These are phyloP conservation scores for Amphibolis antarctica DNA, from an alignment of 106 monocot species.

Conservation along the genomic window DNA sequence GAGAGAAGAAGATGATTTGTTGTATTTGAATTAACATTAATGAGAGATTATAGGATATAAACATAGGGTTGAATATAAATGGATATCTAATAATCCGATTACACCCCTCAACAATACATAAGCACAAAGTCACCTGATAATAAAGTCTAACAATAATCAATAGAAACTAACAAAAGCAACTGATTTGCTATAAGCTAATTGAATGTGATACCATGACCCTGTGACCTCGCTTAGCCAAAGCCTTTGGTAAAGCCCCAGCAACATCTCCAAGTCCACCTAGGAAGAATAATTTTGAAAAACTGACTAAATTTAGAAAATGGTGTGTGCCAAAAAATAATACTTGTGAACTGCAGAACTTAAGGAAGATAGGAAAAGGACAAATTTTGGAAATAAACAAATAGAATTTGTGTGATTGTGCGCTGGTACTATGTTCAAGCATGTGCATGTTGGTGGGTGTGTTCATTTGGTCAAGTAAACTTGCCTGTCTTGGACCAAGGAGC, in stretches of 20 bases:
- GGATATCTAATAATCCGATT: no score
- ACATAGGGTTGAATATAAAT: no score
- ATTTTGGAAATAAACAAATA: neutral
- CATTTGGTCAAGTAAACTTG: slow-evolving; percentile 1
- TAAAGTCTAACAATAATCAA: no score
- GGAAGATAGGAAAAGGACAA: neutral
- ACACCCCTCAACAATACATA: no score
- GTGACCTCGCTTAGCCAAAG: slow-evolving; percentile 75
- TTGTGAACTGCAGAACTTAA: neutral
- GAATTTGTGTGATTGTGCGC: no score
- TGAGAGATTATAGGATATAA: no score
- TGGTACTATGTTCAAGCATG: no score
- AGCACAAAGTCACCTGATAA: no score
- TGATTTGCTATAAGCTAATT: no score
- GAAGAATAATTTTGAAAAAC: neutral
- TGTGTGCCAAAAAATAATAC: neutral
- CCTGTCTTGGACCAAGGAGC: slow-evolving; percentile 97
- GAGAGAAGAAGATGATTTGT: no score
- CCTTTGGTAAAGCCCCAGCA: slow-evolving; percentile 80
- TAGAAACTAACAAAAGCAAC: no score
- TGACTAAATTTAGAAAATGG: neutral
- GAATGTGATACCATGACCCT: slow-evolving; percentile 58
- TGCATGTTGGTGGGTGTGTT: neutral
- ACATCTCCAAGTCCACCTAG: slow-evolving; percentile 96
- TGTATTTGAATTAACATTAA: no score